These are phyloP conservation scores for Hyaloperonospora brassicae DNA, from an alignment of 352 stramenopile species.

Conservation along the genomic window DNA sequence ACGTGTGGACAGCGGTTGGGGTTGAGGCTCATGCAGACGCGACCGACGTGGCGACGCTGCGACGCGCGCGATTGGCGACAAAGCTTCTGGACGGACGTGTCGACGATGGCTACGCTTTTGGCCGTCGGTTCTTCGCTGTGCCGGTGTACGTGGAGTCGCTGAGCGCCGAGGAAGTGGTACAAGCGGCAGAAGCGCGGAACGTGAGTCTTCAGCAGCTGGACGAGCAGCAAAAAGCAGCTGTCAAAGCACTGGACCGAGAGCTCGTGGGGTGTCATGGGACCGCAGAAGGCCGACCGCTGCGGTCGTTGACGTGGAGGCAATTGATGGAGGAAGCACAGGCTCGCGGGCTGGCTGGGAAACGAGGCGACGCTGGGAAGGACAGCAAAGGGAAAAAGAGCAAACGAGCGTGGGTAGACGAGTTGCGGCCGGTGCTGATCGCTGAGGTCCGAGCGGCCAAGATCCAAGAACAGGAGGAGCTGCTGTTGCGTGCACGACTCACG, in stretches of 20 bases:
- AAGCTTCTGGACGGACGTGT: slow-evolving; percentile 34
- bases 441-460: slow-evolving; percentile 29
- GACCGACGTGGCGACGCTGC: slow-evolving; percentile 15
- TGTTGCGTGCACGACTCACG: slow-evolving; percentile 33
- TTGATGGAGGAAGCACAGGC: slow-evolving; percentile 48
- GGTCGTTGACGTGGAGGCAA: slow-evolving; percentile 50
- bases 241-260: slow-evolving; percentile 49
- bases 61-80: slow-evolving; percentile 27
- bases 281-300: slow-evolving; percentile 39
- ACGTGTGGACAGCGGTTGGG: slow-evolving; percentile 17
- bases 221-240: slow-evolving; percentile 23
- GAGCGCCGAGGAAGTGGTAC: slow-evolving; percentile 35
- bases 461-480: slow-evolving; percentile 29
- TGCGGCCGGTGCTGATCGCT: slow-evolving; percentile 23
- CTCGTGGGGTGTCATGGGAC: slow-evolving; percentile 44
- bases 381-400: slow-evolving; percentile 57
- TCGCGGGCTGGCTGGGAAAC: slow-evolving; percentile 22
- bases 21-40: slow-evolving; percentile 2
- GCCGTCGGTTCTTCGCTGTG: slow-evolving; percentile 48
- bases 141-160: slow-evolving; percentile 47
- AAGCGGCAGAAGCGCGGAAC: slow-evolving; percentile 19
- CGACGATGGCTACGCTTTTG: slow-evolving; percentile 60
- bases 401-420: slow-evolving; percentile 41
- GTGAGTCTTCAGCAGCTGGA: slow-evolving; percentile 28
- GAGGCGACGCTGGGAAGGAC: slow-evolving; percentile 26